Evolutionary conservation across 2,329 filamentous ascomycete species (phyloP).

Genomic region (Cercospora sp.): DNA sequence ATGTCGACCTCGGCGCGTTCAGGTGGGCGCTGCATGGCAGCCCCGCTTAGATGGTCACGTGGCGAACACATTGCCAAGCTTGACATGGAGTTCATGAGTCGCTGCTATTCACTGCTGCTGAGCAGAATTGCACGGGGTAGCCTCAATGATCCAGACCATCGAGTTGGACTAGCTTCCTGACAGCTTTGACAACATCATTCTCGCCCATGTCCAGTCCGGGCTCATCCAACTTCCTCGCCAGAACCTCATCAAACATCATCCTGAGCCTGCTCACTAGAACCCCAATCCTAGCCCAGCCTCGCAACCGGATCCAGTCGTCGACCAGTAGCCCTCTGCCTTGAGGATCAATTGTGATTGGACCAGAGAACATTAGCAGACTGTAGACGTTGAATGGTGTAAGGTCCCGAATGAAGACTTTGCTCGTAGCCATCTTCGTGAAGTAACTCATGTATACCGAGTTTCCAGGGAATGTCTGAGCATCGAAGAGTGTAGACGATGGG

Average conservation of each 20-base stretch:
- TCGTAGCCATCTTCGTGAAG: slow-evolving; percentile 87
- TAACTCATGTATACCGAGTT: slow-evolving; percentile 80
- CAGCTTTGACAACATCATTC: slow-evolving; percentile 71
- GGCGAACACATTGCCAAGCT: neutral
- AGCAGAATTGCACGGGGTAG: neutral
- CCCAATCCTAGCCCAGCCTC: slow-evolving; percentile 93
- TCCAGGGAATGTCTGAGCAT: slow-evolving; percentile 72
- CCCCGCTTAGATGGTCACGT: slow-evolving; percentile 7
- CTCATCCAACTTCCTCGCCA: slow-evolving; percentile 78
- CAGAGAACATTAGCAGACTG: slow-evolving; percentile 82
- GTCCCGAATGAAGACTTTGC: slow-evolving; percentile 88
- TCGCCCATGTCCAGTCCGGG: slow-evolving; percentile 51
- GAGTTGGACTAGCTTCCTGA: slow-evolving; percentile 79
- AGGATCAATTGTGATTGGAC: slow-evolving; percentile 81
- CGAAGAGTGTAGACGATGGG: slow-evolving; percentile 83
- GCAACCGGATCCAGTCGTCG: slow-evolving; percentile 82
- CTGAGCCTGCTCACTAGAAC: slow-evolving; percentile 81
- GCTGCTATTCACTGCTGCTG: neutral
- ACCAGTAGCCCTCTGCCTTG: slow-evolving; percentile 82
- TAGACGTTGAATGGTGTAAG: slow-evolving; percentile 92
- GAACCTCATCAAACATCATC: slow-evolving; percentile 80
- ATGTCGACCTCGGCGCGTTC: slow-evolving; percentile 6
- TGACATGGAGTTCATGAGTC: slow-evolving; percentile 5
- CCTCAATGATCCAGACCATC: slow-evolving; percentile 60
- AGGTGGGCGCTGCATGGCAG: neutral